Evolutionary conservation across 768 basidiomycete genomes (phyloP), one percentile per base, ranked within the genome.

Genomic region (Psilocybe azurescens): DNA sequence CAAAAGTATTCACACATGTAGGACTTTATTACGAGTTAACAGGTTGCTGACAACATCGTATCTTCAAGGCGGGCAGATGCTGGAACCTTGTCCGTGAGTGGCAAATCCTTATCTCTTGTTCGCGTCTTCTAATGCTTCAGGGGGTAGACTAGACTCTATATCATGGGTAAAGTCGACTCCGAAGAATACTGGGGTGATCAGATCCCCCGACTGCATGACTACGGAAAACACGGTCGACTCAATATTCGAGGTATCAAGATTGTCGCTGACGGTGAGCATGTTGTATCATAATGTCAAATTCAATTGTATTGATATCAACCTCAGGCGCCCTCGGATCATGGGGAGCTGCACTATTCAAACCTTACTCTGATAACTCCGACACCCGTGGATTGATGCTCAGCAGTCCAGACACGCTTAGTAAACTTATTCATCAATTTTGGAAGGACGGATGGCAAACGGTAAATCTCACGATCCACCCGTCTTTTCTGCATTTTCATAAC

Each of bases 241-340:
- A 88, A 81, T 59, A 73, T 86, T 44, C 84, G 89, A 11, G 86
- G 87, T 58, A 78, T 94, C 61, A 95, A 94, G 68, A 77, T 95
- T 3, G 87, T 88, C 69, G 78, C 86, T 0, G 96, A 98, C 69
- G 95, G 91, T 86, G 62, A 32, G 74, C 58, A 1, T 44, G 53
- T 8, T 13, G 46, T 7, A 3, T 24, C 59, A 5, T 32, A 0
- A 5, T 4, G 5, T 6, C 24, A 29, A 53, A 13, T 28, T 8
- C 13, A 32, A 58, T 36, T 10, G 7, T 3, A 18, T 56, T 57
- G 32, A n/a, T 16, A 28, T 39, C 3, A 3, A 30, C 62, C 63
- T 39, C 16, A 90, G 90, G 95, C 46, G 96, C 96, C 0, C 83
- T 99, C 3, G 94, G 97, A 0, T 93, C 91, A 1, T 93, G 92